Evolutionary conservation across 2,329 filamentous ascomycete genomes (phyloP).

Genomic region (Truncatella angustata): DNA sequence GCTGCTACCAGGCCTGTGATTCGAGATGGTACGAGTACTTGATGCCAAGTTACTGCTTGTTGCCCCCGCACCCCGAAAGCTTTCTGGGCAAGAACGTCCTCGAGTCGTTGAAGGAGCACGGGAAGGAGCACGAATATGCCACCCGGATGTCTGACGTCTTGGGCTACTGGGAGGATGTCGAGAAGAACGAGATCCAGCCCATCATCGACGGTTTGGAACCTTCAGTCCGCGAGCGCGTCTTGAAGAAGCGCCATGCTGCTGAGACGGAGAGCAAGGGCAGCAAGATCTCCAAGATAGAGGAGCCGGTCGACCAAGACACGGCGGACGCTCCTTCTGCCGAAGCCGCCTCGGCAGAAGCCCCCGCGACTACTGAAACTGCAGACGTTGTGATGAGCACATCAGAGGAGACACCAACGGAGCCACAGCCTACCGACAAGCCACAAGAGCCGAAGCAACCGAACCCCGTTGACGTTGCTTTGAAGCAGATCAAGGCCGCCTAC

Average conservation of each 20-base stretch:
- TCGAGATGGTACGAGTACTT: conserved; percentile 97
- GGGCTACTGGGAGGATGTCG: conserved; percentile 78
- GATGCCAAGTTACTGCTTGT: conserved; percentile 86
- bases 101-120: conserved; percentile 72
- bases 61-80: conserved; percentile 88
- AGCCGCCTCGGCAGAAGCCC: conserved; percentile 9
- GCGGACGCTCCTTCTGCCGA: conserved; percentile 16
- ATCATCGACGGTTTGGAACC: conserved; percentile 62
- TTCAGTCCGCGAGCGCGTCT: conserved; percentile 59
- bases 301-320: conserved; percentile 15
- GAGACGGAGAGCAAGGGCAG: conserved; percentile 16
- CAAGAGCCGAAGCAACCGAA: conserved; percentile 24
- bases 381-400: not conserved
- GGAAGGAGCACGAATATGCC: conserved; percentile 66
- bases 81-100: conserved; percentile 80
- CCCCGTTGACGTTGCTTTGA: conserved; percentile 64
- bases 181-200: conserved; percentile 77
- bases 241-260: conserved; percentile 56
- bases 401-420: not conserved
- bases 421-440: conserved; percentile 28
- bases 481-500: conserved; percentile 78
- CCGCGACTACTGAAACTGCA: not conserved
- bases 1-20: conserved; percentile 91
- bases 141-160: conserved; percentile 73
- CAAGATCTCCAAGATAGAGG: conserved; percentile 10